Evolutionary conservation across 23 red algal species (phyloP).

Genomic region (Gracilaria domingensis): DNA sequence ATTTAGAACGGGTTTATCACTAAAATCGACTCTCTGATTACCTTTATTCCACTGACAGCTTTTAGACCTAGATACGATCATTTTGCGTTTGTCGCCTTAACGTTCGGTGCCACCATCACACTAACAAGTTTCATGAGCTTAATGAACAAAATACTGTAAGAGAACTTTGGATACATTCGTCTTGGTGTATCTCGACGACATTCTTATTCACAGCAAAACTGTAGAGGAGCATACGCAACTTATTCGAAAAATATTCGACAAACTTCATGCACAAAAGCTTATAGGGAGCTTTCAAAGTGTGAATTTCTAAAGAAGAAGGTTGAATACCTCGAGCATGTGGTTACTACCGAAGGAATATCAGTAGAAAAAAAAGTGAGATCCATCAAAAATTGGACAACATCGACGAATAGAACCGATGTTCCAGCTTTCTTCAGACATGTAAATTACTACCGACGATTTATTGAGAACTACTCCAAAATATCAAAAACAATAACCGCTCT

Average conservation of each 20-base stretch:
- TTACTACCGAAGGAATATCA: constrained; percentile 18
- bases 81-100: constrained; percentile 16
- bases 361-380: not conserved
- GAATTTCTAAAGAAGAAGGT: too few species aligned
- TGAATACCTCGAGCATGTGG: too few species aligned
- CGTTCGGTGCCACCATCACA: constrained; percentile 28
- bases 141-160: constrained; percentile 14
- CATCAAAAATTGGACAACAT: not conserved
- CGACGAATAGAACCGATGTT: not conserved
- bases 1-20: constrained; percentile 14
- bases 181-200: not conserved
- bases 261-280: not conserved
- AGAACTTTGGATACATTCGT: constrained; percentile 15
- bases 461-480: constrained; percentile 17
- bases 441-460: constrained; percentile 55
- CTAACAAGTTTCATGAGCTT: constrained; percentile 39
- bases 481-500: constrained; percentile 8
- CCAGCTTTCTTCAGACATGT: constrained; percentile 22
- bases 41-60: constrained; percentile 7
- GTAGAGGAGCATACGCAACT: constrained; percentile 18
- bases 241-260: not conserved
- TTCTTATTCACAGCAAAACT: too few species aligned
- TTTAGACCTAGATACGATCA: constrained; percentile 6
- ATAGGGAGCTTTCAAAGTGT: too few species aligned
- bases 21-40: constrained; percentile 1